These are phyloP conservation scores for Trypanosoma mega DNA, from an alignment of 208 protist genomes.

Conservation along the genomic window DNA sequence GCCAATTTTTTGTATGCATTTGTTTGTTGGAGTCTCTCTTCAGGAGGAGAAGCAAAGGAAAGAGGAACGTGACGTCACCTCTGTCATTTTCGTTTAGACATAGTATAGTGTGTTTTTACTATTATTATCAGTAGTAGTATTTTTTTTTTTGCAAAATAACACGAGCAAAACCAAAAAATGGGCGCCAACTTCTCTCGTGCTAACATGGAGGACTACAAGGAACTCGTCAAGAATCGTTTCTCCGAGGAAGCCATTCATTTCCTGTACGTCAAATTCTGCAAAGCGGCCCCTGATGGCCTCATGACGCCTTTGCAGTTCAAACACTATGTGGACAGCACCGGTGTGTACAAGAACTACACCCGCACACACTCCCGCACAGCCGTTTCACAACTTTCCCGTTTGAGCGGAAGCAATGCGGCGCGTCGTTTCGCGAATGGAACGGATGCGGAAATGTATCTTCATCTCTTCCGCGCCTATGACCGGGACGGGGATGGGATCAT, in stretches of 20 bases:
- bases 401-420: slow-evolving; percentile 11
- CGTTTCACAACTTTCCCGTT: neutral
- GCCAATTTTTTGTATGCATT: too few relatives aligned
- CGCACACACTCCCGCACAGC: slow-evolving; percentile 10
- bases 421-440: slow-evolving; percentile 12
- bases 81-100: too few relatives aligned
- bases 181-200: slow-evolving; percentile 62
- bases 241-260: slow-evolving; percentile 83
- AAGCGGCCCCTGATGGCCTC: slow-evolving; percentile 60
- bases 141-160: too few relatives aligned
- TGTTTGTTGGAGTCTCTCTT: too few relatives aligned
- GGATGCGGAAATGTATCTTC: slow-evolving; percentile 63
- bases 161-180: slow-evolving; percentile 55
- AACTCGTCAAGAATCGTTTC: slow-evolving; percentile 80
- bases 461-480: slow-evolving; percentile 89
- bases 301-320: slow-evolving; percentile 83
- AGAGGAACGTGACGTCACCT: neutral
- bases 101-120: too few relatives aligned
- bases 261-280: slow-evolving; percentile 74
- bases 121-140: too few relatives aligned
- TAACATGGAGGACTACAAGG: slow-evolving; percentile 82
- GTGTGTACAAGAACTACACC: slow-evolving; percentile 76
- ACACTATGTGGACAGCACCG: slow-evolving; percentile 78
- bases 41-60: too few relatives aligned
- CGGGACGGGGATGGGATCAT: slow-evolving; percentile 84